phyloP scores from a whole-genome alignment of 345 rosid species.

The Eucalyptus sp. region DNA sequence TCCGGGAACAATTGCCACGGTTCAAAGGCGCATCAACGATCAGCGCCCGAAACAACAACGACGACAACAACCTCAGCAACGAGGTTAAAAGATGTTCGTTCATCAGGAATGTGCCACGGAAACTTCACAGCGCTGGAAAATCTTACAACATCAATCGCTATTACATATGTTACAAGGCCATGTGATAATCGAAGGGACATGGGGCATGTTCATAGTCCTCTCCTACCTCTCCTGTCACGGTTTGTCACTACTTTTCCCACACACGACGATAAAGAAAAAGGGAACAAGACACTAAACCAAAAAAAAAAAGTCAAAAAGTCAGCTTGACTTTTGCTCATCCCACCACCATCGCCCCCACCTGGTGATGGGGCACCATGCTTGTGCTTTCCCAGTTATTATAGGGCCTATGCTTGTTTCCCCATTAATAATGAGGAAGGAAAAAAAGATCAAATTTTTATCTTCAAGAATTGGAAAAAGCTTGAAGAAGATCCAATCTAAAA shows the following conservation, averaged over 20 bases:
- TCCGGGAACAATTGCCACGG: not conserved
- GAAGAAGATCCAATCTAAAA: not conserved
- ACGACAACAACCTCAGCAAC: fast-evolving
- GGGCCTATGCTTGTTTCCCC: not conserved
- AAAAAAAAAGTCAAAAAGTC: not conserved
- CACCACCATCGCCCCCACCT: not conserved
- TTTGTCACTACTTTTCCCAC: not conserved
- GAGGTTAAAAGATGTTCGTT: not conserved
- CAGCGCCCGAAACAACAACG: fast-evolving
- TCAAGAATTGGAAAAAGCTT: not conserved
- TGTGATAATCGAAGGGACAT: not conserved
- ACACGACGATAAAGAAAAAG: not conserved
- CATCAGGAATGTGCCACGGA: not conserved
- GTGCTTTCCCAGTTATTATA: not conserved
- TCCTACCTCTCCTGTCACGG: not conserved
- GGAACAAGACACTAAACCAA: not conserved
- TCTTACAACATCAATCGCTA: not conserved
- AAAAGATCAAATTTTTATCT: not conserved
- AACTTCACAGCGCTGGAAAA: not conserved
- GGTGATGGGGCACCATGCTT: not conserved
- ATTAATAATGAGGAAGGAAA: not conserved
- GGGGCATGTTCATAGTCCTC: not conserved
- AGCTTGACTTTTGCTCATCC: not conserved
- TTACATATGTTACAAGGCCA: not conserved
- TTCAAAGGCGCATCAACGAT: not conserved